Conservation (phyloP, 108 stramenopile species). For the Skeletonema menzelii region DNA sequence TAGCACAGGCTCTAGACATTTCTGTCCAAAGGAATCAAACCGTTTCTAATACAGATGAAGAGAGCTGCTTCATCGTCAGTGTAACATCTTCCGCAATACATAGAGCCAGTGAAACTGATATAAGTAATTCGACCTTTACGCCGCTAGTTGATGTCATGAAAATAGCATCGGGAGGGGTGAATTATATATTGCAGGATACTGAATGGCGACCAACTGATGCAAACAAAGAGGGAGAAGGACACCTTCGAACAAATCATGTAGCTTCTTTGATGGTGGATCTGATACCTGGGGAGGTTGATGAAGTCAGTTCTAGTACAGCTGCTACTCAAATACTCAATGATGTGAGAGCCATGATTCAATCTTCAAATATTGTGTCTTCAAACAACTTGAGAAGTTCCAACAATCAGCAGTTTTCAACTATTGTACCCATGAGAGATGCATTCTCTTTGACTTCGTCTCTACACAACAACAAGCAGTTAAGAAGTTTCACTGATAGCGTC, state of each 20-base stretch:
- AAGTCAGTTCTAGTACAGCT: neutral
- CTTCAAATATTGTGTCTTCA: neutral
- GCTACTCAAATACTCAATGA: slow-evolving; percentile 3
- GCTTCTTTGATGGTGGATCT: neutral
- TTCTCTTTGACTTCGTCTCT: slow-evolving; percentile 36
- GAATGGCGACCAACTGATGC: slow-evolving; percentile 10
- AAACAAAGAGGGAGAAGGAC: neutral
- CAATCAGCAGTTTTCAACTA: neutral
- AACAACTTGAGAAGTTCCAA: neutral
- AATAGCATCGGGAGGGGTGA: slow-evolving; percentile 18
- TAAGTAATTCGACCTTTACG: slow-evolving; percentile 10
- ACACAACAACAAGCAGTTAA: neutral
- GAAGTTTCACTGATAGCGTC: neutral
- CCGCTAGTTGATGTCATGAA: slow-evolving; percentile 45
- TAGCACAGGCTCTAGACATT: slow-evolving; percentile 5
- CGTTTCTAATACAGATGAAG: slow-evolving; percentile 32
- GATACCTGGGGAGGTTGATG: neutral
- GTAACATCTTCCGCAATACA: slow-evolving; percentile 6
- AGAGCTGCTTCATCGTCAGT: slow-evolving; percentile 34
- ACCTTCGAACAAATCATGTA: neutral
- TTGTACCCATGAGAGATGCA: slow-evolving; percentile 21
- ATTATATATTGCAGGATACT: slow-evolving; percentile 18
- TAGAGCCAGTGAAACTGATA: neutral
- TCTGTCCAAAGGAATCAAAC: slow-evolving; percentile 17
- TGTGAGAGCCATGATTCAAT: neutral